Base-by-base conservation (phyloP, 192 early-diverging fungal species). In the Lunasporangiospora selenospora region DNA sequence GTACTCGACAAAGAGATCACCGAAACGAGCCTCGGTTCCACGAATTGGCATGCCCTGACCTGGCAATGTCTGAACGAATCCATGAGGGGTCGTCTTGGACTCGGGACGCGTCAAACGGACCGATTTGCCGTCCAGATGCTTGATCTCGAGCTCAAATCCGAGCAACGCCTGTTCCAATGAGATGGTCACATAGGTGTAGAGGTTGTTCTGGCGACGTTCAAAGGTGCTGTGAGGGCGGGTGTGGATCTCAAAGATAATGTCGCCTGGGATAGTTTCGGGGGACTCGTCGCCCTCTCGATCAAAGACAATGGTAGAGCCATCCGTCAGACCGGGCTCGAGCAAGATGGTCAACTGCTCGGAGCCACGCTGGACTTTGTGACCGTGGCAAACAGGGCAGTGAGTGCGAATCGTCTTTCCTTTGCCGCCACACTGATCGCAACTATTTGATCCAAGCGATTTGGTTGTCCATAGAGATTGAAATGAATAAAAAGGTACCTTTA, bases 261-360 rank as follows among this genome's bases (percentile, higher is more conserved):
- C 88, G 6, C 98, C 98, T 11, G 96, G 87, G 39, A 90, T 82
- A 13, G 84, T 77, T 56, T 98, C 98, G 11, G 98, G 98, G 21
- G 83, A 82, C 78, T 98, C 90, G 77, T 99, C 96, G 13, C 80
- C 90, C 76, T 95, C 96, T 34, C 88, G 81, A 41, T 98, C 98
- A 70, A 98, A 91, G 19, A 73, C 45, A 67, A 81, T 63, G 7
- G 40, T 62, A 30, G 46, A 40, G 5, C 87, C 90, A 67, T 95
- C 89, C 15, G 59, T 54, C 88, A 96, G 92, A 37, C 96, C 98
- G 16, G 85, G 87, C 53, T 97, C 94, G 33, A 98, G 67, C 30
- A 80, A 77, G 31, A 98, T 76, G 0, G 90, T 84, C 40, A 98
- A 76, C 55, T 90, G 87, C 51, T 94, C 92, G 26, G 85, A 86